A percentile compares a stretch with the other conserved stretches of the same genome.
Evolutionary conservation across 495 filamentous ascomycete species (phyloP).

Genomic region (Xylaria intraflava): DNA sequence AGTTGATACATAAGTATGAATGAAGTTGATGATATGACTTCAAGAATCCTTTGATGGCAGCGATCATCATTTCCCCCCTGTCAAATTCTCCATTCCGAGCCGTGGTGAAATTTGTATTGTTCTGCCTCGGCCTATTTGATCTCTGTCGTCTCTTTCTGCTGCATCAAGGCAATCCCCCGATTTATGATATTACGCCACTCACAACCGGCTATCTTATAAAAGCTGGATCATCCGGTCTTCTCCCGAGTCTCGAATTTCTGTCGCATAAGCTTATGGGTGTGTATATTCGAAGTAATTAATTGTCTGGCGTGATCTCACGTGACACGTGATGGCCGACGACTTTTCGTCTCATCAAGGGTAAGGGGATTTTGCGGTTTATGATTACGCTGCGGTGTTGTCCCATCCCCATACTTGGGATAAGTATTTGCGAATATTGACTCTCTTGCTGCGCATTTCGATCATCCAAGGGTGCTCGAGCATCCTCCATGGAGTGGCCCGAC

Average conservation of each 20-base stretch:
- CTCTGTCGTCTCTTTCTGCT: background rate
- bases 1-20: background rate
- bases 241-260: background rate
- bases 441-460: slow-evolving; percentile 87
- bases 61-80: background rate
- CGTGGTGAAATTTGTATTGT: background rate
- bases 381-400: slow-evolving; percentile 45
- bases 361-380: background rate
- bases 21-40: background rate
- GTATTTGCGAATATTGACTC: slow-evolving; percentile 94
- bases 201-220: background rate
- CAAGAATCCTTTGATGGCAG: background rate
- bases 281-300: background rate
- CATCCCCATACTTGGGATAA: slow-evolving; percentile 92
- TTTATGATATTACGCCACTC: background rate
- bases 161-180: background rate
- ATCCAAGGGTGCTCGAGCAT: slow-evolving; percentile 99
- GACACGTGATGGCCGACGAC: background rate
- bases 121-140: background rate
- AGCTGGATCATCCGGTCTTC: background rate
- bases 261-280: background rate
- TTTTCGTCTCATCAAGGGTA: background rate
- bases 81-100: background rate
- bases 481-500: slow-evolving; percentile 90
- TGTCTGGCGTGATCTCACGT: background rate